phyloP scores from a whole-genome alignment of 164 flowering plant genomes.

The Tetrastigma voinierianum region DNA sequence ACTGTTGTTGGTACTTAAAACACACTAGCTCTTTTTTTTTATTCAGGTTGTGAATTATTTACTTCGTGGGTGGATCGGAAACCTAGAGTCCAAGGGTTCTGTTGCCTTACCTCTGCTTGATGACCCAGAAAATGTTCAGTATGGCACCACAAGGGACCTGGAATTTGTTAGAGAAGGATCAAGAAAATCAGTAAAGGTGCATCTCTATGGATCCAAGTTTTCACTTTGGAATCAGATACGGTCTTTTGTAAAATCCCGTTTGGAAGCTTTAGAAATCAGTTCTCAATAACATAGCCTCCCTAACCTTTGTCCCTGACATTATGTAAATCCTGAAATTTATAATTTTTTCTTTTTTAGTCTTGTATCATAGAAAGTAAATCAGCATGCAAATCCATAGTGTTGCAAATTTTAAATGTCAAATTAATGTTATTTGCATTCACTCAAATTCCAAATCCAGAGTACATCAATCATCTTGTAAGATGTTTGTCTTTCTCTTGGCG shows the following conservation, averaged over 20 bases:
- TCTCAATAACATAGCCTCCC: background rate
- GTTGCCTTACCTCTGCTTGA: slow-evolving; percentile 68
- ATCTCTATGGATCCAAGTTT: slow-evolving; percentile 45
- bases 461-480: too few relatives aligned
- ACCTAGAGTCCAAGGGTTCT: slow-evolving; percentile 65
- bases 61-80: slow-evolving; percentile 87
- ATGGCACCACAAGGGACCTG: slow-evolving; percentile 41
- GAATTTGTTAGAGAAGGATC: slow-evolving; percentile 73
- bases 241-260: slow-evolving; percentile 40
- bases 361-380: background rate
- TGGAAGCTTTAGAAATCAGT: slow-evolving; percentile 23
- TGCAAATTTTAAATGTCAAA: too few relatives aligned
- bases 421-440: too few relatives aligned
- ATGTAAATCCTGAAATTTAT: slow-evolving; percentile 11
- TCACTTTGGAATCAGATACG: slow-evolving; percentile 52
- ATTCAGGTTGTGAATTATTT: slow-evolving; percentile 82
- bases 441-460: too few relatives aligned
- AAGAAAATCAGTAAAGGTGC: slow-evolving; percentile 57
- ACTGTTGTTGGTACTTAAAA: background rate
- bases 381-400: background rate
- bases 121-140: slow-evolving; percentile 23
- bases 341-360: background rate
- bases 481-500: too few relatives aligned
- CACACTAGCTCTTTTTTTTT: background rate
- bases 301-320: background rate